Conservation (phyloP, 179 eudicot genomes). For the Amaranthus tricolor region DNA sequence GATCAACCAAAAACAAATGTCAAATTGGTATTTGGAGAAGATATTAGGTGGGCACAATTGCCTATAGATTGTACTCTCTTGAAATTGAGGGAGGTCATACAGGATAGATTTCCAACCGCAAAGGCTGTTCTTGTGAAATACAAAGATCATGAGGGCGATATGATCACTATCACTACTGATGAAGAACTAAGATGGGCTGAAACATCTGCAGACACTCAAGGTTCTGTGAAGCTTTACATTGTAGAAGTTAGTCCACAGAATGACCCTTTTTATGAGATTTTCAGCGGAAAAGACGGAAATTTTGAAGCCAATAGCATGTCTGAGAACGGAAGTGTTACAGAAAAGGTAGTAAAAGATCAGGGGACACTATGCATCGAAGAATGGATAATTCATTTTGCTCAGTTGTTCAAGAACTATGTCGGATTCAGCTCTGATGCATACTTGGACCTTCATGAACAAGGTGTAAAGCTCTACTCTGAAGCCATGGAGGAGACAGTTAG, state of each 20-base stretch:
- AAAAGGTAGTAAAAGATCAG: conserved; percentile 24
- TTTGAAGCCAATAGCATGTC: conserved; percentile 18
- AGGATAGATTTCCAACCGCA: conserved; percentile 63
- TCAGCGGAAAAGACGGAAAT: conserved; percentile 25
- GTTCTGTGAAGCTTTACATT: conserved; percentile 60
- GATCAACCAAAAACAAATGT: conserved; percentile 47
- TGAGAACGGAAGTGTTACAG: conserved; percentile 25
- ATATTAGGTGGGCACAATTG: conserved; percentile 86
- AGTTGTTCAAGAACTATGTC: conserved; percentile 77
- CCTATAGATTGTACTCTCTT: conserved; percentile 68
- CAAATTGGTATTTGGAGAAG: conserved; percentile 84
- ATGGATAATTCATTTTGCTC: conserved; percentile 90
- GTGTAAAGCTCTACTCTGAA: conserved; percentile 83
- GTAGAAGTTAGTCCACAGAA: conserved; percentile 74
- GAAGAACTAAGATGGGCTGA: conserved; percentile 93
- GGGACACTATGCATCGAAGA: conserved; percentile 58
- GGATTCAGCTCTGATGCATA: conserved; percentile 82
- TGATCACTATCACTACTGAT: conserved; percentile 74
- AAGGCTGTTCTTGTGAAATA: conserved; percentile 74
- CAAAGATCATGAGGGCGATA: conserved; percentile 89
- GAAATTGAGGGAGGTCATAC: conserved; percentile 63
- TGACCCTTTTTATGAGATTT: conserved; percentile 62
- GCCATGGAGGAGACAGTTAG: conserved; percentile 88
- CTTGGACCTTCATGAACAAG: conserved; percentile 81
- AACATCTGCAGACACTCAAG: conserved; percentile 44